These are phyloP conservation scores for Zelonia costaricensis DNA, from an alignment of 208 protist species.

Conservation along the genomic window DNA sequence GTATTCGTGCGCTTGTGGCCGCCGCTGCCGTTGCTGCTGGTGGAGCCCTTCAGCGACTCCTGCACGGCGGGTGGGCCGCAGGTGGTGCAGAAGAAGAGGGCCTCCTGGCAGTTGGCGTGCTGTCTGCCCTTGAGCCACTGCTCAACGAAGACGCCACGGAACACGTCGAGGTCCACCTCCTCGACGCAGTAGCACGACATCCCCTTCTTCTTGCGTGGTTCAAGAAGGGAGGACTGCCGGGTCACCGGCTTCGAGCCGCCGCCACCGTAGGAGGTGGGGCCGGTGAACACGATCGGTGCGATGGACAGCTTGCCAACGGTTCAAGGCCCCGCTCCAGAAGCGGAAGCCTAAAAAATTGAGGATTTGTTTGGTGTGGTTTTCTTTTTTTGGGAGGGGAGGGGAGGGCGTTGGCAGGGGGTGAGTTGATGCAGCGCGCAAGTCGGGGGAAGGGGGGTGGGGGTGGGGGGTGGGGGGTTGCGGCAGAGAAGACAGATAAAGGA, in stretches of 20 bases:
- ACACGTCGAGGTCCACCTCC: conserved; percentile 44
- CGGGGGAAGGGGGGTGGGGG: too few species aligned
- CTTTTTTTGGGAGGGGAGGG: background rate
- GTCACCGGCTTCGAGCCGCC: background rate
- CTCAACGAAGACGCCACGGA: conserved; percentile 43
- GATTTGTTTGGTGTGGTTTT: background rate
- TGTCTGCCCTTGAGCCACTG: conserved; percentile 43
- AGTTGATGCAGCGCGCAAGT: too few species aligned
- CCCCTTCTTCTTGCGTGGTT: conserved; percentile 36
- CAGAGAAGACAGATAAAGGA: too few species aligned
- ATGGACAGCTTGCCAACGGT: conserved; percentile 24
- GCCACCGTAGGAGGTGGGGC: conserved; percentile 16
- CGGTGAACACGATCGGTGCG: conserved; percentile 24
- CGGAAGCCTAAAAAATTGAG: background rate
- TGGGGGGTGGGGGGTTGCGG: too few species aligned
- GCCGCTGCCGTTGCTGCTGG: background rate
- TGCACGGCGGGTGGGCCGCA: conserved; percentile 41
- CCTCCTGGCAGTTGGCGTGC: conserved; percentile 28
- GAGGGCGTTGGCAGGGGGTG: too few species aligned
- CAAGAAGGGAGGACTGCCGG: conserved; percentile 29
- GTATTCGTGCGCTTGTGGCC: background rate
- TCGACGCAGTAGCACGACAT: conserved; percentile 40
- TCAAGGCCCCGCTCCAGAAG: conserved; percentile 6
- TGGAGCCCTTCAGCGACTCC: conserved; percentile 16
- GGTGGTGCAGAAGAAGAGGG: conserved; percentile 46